Percentiles rank a stretch among this genome's conserved stretches.
Conservation (phyloP, 2,329 filamentous ascomycete genomes). For the Diaporthe helianthi region DNA sequence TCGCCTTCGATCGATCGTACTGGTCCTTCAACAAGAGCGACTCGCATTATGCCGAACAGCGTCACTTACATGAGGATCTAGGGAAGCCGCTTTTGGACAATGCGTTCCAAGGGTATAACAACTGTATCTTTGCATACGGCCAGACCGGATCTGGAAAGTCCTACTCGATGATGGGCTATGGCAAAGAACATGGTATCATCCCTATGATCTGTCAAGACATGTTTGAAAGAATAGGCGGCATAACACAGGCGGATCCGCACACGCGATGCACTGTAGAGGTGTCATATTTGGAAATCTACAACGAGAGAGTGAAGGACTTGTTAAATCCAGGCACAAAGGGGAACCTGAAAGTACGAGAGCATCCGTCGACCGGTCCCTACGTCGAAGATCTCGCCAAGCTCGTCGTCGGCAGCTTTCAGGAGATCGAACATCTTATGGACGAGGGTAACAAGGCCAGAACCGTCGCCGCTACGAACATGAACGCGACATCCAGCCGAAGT, state of each 20-base stretch:
- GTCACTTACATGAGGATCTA: constrained; percentile 86
- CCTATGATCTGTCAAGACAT: constrained; percentile 97
- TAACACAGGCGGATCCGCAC: constrained; percentile 73
- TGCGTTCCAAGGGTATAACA: constrained; percentile 98
- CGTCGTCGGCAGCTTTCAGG: constrained; percentile 88
- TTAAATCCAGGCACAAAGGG: constrained; percentile 95
- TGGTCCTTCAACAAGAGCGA: constrained; percentile 94
- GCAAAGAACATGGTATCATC: constrained; percentile 93
- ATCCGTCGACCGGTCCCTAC: constrained; percentile 96
- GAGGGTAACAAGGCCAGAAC: constrained; percentile 99
- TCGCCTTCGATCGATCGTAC: constrained; percentile 96
- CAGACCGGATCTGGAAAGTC: constrained; percentile 99
- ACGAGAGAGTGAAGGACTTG: constrained; percentile 94
- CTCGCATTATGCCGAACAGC: constrained; percentile 85
- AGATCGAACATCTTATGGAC: constrained; percentile 98
- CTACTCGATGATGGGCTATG: constrained; percentile 99
- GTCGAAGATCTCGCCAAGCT: constrained; percentile 97
- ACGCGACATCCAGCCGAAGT: constrained; percentile 97
- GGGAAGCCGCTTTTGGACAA: constrained; percentile 93
- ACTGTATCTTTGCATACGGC: constrained; percentile 99
- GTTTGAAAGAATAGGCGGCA: constrained; percentile 82
- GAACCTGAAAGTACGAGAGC: constrained; percentile 95
- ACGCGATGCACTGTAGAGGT: constrained; percentile 94
- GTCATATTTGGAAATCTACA: constrained; percentile 99
- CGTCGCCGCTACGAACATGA: constrained; percentile 99